Conservation (phyloP, 495 filamentous ascomycete species). For the Tuber calosporum region DNA sequence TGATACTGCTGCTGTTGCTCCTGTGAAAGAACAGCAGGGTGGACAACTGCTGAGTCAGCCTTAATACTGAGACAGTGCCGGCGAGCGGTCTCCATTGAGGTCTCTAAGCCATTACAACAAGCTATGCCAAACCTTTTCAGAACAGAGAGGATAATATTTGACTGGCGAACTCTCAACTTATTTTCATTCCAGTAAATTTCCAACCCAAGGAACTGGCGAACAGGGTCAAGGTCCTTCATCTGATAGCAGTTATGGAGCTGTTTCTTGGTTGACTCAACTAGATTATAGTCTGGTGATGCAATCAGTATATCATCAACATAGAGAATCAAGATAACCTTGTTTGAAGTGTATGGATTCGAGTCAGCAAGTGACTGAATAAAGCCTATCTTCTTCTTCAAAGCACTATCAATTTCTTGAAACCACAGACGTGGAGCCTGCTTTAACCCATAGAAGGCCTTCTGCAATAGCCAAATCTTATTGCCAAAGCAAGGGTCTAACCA, state of each 20-base stretch:
- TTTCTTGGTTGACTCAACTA: not conserved
- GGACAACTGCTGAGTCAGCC: accelerated
- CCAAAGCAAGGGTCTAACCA: not conserved
- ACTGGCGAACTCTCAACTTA: not conserved
- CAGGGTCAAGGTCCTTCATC: not conserved
- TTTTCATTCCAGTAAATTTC: not conserved
- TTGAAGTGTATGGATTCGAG: not conserved
- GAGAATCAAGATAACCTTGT: not conserved
- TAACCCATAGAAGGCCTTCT: constrained; percentile 3
- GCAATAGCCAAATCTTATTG: not conserved
- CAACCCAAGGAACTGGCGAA: not conserved
- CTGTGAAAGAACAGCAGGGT: accelerated
- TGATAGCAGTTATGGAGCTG: not conserved
- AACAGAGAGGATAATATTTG: not conserved
- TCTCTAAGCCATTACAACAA: not conserved
- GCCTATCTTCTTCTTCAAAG: not conserved
- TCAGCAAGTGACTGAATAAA: constrained; percentile 9
- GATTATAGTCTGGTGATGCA: not conserved
- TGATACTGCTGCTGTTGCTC: not conserved
- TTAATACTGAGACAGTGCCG: not conserved
- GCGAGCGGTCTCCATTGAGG: not conserved
- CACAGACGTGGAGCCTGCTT: constrained; percentile 10
- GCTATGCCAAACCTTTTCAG: not conserved
- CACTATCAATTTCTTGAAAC: constrained; percentile 9
- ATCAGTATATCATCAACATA: constrained; percentile 17